Evolutionary conservation across 2,329 filamentous ascomycete species (phyloP), one percentile per base, ranked within the genome.

Genomic region (Chaetomiaceae sp.): DNA sequence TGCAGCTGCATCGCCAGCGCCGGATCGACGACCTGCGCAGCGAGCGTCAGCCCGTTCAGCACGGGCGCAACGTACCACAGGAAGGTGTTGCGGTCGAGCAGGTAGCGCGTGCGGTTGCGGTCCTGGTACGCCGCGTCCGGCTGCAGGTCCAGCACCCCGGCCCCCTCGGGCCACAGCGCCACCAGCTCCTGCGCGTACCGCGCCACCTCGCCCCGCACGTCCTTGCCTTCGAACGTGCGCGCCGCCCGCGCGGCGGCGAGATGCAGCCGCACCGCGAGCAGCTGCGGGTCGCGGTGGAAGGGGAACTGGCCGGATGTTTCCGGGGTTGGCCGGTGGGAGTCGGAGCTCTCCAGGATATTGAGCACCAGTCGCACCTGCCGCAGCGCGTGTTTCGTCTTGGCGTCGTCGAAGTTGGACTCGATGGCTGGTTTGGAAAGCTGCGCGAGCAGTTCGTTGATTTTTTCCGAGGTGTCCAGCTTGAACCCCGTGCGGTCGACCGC

Each of bases 331-430:
- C 4, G 1, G 37, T 51, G 49, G 14, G 9, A 10, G 12, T 67
- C 59, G 20, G 69, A 63, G 29, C 15, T 41, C 54, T 76, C 64
- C 35, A 78, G 60, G 50, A 78, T 58, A 37, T 78, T 74, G 45
- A 78, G 50, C 14, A 80, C 61, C 48, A 69, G 60, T 48, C 73
- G 67, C 7, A 66, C 65, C 68, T 71, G 73, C 48, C 59, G 65
- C 42, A 73, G 61, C 2, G 73, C 70, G 60, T 69, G 62, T 33
- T 59, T 58, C 12, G 71, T 71, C 57, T 65, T 56, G 12, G 50
- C 54, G 46, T 59, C 54, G 32, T 60, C 56, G 60, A 63, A 71
- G 17, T 51, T 59, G 51, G 58, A 62, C 36, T 62, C 56, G 46
- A 68, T 53, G 36, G 75, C 72, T 58, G 67, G 70, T 52, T 65